phyloP scores from a whole-genome alignment of 495 filamentous ascomycete species.

The Poronia punctata region DNA sequence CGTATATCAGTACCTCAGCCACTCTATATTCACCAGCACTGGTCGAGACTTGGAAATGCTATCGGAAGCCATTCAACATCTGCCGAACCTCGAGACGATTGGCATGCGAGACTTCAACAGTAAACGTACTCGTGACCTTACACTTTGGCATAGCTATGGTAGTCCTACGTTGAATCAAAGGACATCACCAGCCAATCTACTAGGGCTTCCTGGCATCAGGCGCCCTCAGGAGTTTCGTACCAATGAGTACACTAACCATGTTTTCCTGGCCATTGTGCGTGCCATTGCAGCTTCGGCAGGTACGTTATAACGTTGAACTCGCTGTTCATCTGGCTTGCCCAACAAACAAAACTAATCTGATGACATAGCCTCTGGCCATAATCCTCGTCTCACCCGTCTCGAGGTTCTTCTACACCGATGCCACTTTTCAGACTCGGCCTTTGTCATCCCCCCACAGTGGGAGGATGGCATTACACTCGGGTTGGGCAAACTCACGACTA shows the following conservation, averaged over 20 bases:
- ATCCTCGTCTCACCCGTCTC: conserved; percentile 15
- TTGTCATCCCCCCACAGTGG: conserved; percentile 28
- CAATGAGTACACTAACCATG: conserved; percentile 6
- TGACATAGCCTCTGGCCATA: background rate
- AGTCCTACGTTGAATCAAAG: conserved; percentile 14
- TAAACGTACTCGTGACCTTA: conserved; percentile 16
- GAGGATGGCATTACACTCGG: conserved; percentile 19
- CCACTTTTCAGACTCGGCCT: conserved; percentile 20
- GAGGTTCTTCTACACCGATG: conserved; percentile 31
- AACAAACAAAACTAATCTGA: background rate
- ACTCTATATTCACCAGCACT: conserved; percentile 27
- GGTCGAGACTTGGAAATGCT: conserved; percentile 41
- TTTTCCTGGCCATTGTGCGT: conserved; percentile 24
- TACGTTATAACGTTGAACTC: conserved; percentile 3
- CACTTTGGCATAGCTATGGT: conserved; percentile 28
- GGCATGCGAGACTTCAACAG: conserved; percentile 43
- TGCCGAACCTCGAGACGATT: conserved; percentile 39
- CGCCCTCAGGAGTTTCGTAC: background rate
- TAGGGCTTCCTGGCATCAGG: background rate
- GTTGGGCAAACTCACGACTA: conserved; percentile 25
- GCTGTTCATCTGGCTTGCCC: background rate
- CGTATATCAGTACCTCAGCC: conserved; percentile 13
- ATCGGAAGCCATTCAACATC: conserved; percentile 39
- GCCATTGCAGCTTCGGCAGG: conserved; percentile 23
- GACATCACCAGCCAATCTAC: conserved; percentile 6